phyloP scores from a whole-genome alignment of 371 early-diverging fungal species.

The Basidiobolus heterosporus region DNA sequence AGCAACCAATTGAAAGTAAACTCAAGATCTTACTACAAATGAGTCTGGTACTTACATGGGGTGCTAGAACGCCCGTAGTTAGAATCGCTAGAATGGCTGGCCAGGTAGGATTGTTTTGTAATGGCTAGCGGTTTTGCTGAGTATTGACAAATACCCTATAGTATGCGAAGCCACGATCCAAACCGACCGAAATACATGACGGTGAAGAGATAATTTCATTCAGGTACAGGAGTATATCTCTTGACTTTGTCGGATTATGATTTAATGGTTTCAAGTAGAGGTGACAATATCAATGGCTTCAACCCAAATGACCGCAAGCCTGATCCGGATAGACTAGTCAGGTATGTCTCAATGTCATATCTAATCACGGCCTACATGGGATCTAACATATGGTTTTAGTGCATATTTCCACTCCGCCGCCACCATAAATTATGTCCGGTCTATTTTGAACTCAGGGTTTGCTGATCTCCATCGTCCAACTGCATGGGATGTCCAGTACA shows the following conservation, averaged over 20 bases:
- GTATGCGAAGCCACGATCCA: conserved; percentile 93
- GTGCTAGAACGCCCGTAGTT: conserved; percentile 79
- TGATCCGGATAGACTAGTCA: conserved; percentile 82
- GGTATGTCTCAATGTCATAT: too few species aligned
- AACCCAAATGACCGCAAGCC: conserved; percentile 72
- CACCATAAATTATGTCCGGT: conserved; percentile 84
- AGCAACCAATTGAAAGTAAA: conserved; percentile 80
- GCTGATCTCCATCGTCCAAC: conserved; percentile 75
- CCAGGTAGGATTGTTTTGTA: conserved; percentile 18
- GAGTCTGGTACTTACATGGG: conserved; percentile 88
- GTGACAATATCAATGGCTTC: conserved; percentile 92
- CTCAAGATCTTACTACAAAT: conserved; percentile 90
- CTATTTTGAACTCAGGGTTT: conserved; percentile 39
- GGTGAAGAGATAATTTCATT: conserved; percentile 62
- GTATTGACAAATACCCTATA: conserved; percentile 2
- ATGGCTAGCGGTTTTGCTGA: neutral
- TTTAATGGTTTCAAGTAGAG: conserved; percentile 19
- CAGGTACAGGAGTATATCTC: conserved; percentile 20
- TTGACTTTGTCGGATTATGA: neutral
- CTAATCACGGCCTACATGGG: too few species aligned
- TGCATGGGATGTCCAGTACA: conserved; percentile 80
- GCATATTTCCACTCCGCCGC: conserved; percentile 97
- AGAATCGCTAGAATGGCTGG: conserved; percentile 95
- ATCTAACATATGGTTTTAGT: conserved; percentile 12
- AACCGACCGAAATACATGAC: conserved; percentile 71